Conservation (phyloP, 768 basidiomycete genomes). For the Russula emetica region DNA sequence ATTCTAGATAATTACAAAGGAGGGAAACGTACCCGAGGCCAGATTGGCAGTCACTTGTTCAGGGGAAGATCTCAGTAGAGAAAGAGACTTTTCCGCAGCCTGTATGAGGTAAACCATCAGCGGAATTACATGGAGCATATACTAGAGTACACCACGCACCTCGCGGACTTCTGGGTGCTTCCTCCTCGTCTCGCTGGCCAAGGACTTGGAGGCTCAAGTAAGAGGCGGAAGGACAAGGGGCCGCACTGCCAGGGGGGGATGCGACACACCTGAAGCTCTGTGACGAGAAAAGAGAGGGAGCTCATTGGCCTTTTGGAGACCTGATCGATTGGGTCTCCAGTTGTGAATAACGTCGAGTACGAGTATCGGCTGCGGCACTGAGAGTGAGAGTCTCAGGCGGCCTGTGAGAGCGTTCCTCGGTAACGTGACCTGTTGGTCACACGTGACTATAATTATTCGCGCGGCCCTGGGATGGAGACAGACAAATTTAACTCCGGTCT, state of each 20-base stretch:
- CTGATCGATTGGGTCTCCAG: background rate
- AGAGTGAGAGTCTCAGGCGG: no score
- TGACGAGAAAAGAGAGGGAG: conserved; percentile 64
- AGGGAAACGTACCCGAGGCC: conserved; percentile 53
- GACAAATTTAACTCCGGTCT: no score
- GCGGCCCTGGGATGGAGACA: no score
- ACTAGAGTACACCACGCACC: conserved; percentile 52
- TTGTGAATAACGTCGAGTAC: background rate
- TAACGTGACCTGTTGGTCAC: background rate
- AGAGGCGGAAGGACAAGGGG: conserved; percentile 3
- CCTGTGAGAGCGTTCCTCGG: background rate
- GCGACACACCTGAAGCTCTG: conserved; percentile 59
- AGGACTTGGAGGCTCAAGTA: conserved; percentile 46
- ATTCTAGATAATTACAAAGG: background rate
- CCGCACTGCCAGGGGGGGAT: background rate
- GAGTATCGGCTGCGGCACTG: no score
- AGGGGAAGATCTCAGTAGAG: conserved; percentile 75
- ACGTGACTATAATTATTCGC: no score
- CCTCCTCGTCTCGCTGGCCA: conserved; percentile 83
- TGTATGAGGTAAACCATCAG: conserved; percentile 25
- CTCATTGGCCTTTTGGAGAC: conserved; percentile 43
- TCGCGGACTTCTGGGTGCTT: conserved; percentile 93
- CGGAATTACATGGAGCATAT: background rate
- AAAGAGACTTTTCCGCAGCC: conserved; percentile 87
- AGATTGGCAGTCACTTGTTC: conserved; percentile 70